Evolutionary conservation across 2,329 filamentous ascomycete genomes (phyloP).

Genomic region (Neopestalotiopsis sp.): DNA sequence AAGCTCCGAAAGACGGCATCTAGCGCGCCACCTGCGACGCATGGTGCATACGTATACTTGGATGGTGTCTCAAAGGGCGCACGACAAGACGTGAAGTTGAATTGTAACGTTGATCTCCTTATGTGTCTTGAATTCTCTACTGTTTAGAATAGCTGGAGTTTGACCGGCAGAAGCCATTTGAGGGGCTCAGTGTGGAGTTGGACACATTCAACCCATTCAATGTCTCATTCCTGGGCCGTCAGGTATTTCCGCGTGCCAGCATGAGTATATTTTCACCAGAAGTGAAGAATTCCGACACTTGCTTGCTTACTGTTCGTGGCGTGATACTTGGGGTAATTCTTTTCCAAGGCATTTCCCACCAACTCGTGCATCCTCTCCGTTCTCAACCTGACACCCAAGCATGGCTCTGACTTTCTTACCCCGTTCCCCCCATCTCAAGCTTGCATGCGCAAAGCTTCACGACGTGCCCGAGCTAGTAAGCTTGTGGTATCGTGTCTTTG

Average conservation of each 20-base stretch:
- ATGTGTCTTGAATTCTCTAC: background rate
- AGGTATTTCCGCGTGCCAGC: background rate
- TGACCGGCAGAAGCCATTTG: background rate
- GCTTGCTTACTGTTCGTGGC: background rate
- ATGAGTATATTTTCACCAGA: background rate
- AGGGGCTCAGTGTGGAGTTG: background rate
- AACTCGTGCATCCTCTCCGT: background rate
- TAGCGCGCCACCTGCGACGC: no score
- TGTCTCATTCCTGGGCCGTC: background rate
- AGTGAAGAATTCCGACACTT: background rate
- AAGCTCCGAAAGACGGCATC: no score
- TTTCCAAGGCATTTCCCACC: background rate
- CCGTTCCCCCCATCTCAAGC: background rate
- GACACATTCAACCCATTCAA: background rate
- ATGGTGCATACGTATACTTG: no score
- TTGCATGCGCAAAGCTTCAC: background rate
- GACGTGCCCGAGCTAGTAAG: background rate
- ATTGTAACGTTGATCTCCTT: background rate
- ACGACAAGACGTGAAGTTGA: background rate
- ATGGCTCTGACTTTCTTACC: background rate
- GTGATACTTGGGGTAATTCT: background rate
- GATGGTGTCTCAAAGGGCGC: no score
- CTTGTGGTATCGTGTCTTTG: background rate
- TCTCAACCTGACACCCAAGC: background rate
- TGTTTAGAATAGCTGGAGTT: background rate